Base-by-base conservation (phyloP, 371 early-diverging fungal genomes). In the Lichtheimia ramosa region DNA sequence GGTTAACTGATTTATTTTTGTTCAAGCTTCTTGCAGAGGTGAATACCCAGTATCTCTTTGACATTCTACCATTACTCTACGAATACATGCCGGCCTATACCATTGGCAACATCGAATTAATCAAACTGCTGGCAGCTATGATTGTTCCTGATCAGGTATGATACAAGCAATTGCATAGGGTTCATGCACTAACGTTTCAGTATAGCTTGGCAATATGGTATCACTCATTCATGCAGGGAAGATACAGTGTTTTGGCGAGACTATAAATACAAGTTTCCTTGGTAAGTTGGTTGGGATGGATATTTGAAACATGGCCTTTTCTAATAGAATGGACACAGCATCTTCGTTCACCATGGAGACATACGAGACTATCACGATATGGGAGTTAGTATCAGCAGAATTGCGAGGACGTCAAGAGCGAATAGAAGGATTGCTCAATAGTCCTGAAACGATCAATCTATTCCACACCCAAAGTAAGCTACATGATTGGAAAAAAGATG, bases 371-470 rank as follows among this genome's bases (percentile, higher is more conserved):
- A 55, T 56, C 20, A 60, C 52, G 23, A 41, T 62, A 10, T 75
- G 76, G 76, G 73, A 72, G 20, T 25, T 75, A 15, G 15, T 75
- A 15, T 52, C 66, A 15, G 68, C 73, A 34, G 76, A 75, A 48
- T 21, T 75, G 12, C 68, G 63, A 53, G 70, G 62, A 15, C 58
- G 49, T 18, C 48, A 16, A 14, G 51, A 64, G 13, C 40, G 24
- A 15, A 60, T 63, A 2, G 63, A 67, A 24, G 20, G 46, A 4
- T 61, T 74, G 20, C 64, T 74, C 23, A 27, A 53, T 23, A n/a
- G 46, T 2, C 25, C 62, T 10, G 58, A 64, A 48, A 49, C 61
- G 2, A 48, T 59, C 40, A 23, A 53, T 34, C 14, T 64, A 15
- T 40, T 74, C n/a, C 64, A 62, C 34, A 43, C 61, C 1, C 51